Base-by-base conservation (phyloP, 192 early-diverging fungal genomes). In the Umbelopsis sp. region DNA sequence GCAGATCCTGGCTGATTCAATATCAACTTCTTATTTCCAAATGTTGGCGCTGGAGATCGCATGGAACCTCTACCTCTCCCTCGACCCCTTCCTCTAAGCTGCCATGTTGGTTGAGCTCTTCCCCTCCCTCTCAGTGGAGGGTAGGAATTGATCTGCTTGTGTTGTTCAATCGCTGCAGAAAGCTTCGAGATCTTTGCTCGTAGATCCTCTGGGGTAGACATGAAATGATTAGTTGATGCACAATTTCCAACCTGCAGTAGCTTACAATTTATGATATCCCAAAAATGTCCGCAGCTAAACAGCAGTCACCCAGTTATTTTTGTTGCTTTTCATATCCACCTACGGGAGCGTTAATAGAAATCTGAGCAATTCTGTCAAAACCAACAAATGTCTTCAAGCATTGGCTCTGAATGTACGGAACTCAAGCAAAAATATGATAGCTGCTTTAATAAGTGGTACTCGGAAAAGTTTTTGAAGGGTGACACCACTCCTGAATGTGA, bases 401-500 rank as follows among this genome's bases (percentile, higher is more conserved):
- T 89, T 62, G 89, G 90, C 47, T 74, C 80, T 66, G 83, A 94
- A 70, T 94, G 94, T 74, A 93, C 91, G 24, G 82, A 87, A 45
- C 82, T 94, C 36, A 95, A 94, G 84, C 86, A 91, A 74, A 83
- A 93, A 72, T 98, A 96, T 72, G 95, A 98, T 45, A 80, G 76
- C 29, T 98, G 96, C 76, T 98, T 98, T 74, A 96, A 95, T 75
- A 90, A 91, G 69, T 98, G 96, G 96, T 98, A 98, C 77, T 90
- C 94, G 45, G 94, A 96, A 77, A 93, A 94, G 81, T 96, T 95
- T 71, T 80, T 98, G n/a, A 92, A 94, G 68, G 95, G 96, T 34
- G 89, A 93, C 49, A 85, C 84, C 16, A 82, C 85, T 2, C 86
- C 88, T 24, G 90, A 91, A 78, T 98, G 96, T 81, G 89, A 92